Evolutionary conservation across 768 basidiomycete species (phyloP).

Genomic region (Hemileccinum impolitum): DNA sequence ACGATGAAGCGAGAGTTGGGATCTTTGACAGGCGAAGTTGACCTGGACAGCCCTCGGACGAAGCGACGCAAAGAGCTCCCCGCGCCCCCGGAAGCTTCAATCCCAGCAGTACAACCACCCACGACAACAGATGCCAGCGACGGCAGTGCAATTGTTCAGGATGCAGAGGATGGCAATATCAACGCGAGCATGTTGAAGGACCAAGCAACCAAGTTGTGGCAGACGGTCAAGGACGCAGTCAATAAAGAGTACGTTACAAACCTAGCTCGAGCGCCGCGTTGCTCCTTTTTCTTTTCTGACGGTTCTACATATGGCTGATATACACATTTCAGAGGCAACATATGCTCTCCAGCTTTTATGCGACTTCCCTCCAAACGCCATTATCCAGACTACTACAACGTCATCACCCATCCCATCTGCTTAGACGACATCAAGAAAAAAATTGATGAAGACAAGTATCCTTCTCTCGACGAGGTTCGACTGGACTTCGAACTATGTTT

Average conservation of each 20-base stretch:
- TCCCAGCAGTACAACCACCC: constrained; percentile 29
- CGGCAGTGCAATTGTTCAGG: constrained; percentile 19
- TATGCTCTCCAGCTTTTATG: constrained; percentile 62
- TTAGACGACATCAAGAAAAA: constrained; percentile 86
- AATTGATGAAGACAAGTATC: constrained; percentile 58
- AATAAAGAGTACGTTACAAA: constrained; percentile 81
- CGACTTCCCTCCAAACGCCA: constrained; percentile 65
- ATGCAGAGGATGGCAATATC: constrained; percentile 19
- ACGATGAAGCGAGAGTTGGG: constrained; percentile 55
- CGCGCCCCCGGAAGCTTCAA: constrained; percentile 39
- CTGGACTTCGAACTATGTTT: constrained; percentile 77
- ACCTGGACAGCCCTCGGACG: constrained; percentile 44
- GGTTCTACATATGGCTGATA: constrained; percentile 29
- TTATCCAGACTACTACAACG: constrained; percentile 83
- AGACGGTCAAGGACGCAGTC: constrained; percentile 75
- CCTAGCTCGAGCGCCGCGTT: constrained; percentile 36
- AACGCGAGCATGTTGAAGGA: constrained; percentile 47
- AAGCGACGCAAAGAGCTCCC: constrained; percentile 49
- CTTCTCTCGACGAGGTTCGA: constrained; percentile 62
- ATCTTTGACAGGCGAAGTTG: constrained; percentile 36
- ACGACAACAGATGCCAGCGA: constrained; percentile 30
- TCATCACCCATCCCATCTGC: constrained; percentile 80
- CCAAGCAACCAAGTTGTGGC: constrained; percentile 71
- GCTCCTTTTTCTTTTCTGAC: constrained; percentile 43
- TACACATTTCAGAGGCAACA: constrained; percentile 51